Base-by-base conservation (phyloP, 805 yeast species). In the Pichia thaimueangensis region DNA sequence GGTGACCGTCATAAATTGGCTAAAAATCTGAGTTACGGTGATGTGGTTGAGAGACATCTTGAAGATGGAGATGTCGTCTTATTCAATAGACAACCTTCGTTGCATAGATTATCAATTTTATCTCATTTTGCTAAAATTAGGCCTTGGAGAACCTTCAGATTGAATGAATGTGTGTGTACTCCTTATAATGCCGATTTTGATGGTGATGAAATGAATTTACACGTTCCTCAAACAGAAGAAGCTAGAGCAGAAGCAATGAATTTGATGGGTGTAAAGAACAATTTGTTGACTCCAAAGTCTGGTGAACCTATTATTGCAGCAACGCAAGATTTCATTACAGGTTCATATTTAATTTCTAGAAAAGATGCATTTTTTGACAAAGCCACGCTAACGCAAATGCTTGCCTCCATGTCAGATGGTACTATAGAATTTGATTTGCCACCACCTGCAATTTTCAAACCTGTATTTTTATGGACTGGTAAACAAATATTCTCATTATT, bases 261-360 rank as follows among this genome's bases (percentile, higher is more conserved):
- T 57, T 72, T 93, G 58, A 93, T 93, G 99, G 98, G 97, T 42
- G 98, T 93, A 32, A 93, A 93, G 56, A 85, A 89, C 59, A 93
- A 93, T 60, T 69, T 93, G 49, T 73, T 93, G 53, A 93, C 98
- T 1, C 99, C 99, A 9, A 86, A 89, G 58, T 86, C 95, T 25
- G 99, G 99, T 55, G 98, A 94, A 58, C 99, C 99, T 0, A 93
- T 93, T 54, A 93, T 93, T 73, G 99, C 98, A 0, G 99, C 99
- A 8, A 93, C 98, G 1, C 99, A 93, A 70, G 99, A 93, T 77
- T 93, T 93, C 70, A 93, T 93, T 56, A 89, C 97, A 6, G 98
- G 97, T 16, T 87, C 97, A 0, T 93, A 82, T 61, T 70, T 93
- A 57, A 86, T 93, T 32, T 84, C 97, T 1, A 87, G 85, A 55